These are phyloP conservation scores for Rhododendron vialii DNA, from an alignment of 148 eudicot genomes.

Conservation along the genomic window DNA sequence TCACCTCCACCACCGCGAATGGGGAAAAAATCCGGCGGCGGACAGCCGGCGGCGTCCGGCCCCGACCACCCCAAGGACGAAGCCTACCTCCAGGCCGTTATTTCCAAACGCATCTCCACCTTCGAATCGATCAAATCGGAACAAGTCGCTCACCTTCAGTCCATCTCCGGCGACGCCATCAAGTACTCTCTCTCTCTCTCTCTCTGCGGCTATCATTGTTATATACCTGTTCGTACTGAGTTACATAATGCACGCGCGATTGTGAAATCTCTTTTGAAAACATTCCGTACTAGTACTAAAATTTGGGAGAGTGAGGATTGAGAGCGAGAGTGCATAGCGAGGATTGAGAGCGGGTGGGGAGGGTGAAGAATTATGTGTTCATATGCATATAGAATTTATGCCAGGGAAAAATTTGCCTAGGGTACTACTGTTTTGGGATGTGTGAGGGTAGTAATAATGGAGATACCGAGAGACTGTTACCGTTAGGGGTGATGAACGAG, in stretches of 20 bases:
- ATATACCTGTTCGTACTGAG: background rate
- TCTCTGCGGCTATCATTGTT: background rate
- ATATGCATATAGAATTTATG: background rate
- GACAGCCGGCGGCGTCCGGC: constrained; percentile 8
- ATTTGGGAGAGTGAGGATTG: background rate
- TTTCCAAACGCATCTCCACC: constrained; percentile 49
- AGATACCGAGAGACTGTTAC: background rate
- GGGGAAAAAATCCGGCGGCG: constrained; percentile 22
- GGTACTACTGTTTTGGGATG: background rate
- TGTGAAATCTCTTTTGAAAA: background rate
- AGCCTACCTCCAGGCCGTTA: constrained; percentile 49
- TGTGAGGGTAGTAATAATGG: background rate
- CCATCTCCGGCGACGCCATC: constrained; percentile 51
- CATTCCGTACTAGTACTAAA: background rate
- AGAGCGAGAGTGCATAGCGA: too few species aligned
- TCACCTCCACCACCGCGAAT: constrained; percentile 17
- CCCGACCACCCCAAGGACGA: constrained; percentile 44
- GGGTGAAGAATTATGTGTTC: too few species aligned
- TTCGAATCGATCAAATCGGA: constrained; percentile 44
- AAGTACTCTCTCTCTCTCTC: constrained; percentile 23
- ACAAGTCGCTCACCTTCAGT: constrained; percentile 28
- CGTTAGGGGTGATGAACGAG: background rate
- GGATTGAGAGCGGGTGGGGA: too few species aligned
- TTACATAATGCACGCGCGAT: background rate
- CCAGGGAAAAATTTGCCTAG: background rate